Evolutionary conservation across 2,329 filamentous ascomycete species (phyloP).

Genomic region (Herpotrichia juniperi): DNA sequence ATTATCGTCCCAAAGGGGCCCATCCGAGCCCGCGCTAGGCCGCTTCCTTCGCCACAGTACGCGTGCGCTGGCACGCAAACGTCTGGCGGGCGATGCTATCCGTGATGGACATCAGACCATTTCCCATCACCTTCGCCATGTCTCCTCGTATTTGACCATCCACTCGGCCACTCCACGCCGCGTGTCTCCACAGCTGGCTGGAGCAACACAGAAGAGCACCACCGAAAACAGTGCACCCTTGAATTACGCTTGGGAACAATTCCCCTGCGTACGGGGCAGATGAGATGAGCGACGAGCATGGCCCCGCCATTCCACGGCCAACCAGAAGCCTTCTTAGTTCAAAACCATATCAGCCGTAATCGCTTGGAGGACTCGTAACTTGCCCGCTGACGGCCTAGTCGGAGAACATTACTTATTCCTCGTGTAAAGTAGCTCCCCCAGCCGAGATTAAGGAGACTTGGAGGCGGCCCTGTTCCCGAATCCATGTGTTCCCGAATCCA

Average conservation of each 20-base stretch:
- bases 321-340: slow-evolving; percentile 12
- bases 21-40: slow-evolving; percentile 8
- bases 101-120: slow-evolving; percentile 14
- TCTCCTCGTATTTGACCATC: background rate
- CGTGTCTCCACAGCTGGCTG: slow-evolving; percentile 14
- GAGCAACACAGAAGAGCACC: slow-evolving; percentile 11
- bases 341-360: slow-evolving; percentile 35
- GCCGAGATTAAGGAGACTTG: slow-evolving; percentile 47
- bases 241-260: slow-evolving; percentile 24
- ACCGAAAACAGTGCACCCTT: slow-evolving; percentile 19
- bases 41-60: slow-evolving; percentile 8
- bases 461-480: slow-evolving; percentile 36
- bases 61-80: slow-evolving; percentile 33
- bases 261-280: slow-evolving; percentile 35
- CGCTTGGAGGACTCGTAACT: slow-evolving; percentile 33
- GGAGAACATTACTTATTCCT: slow-evolving; percentile 25
- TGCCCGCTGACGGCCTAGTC: slow-evolving; percentile 32
- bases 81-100: slow-evolving; percentile 33
- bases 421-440: slow-evolving; percentile 18
- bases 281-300: slow-evolving; percentile 26
- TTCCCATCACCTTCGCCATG: background rate
- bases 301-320: slow-evolving; percentile 27
- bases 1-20: slow-evolving; percentile 27
- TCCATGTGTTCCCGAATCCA: slow-evolving; percentile 12
- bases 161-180: slow-evolving; percentile 18